These are phyloP conservation scores for Gelatoporia subvermispora DNA, from an alignment of 768 basidiomycete genomes.

Conservation along the genomic window DNA sequence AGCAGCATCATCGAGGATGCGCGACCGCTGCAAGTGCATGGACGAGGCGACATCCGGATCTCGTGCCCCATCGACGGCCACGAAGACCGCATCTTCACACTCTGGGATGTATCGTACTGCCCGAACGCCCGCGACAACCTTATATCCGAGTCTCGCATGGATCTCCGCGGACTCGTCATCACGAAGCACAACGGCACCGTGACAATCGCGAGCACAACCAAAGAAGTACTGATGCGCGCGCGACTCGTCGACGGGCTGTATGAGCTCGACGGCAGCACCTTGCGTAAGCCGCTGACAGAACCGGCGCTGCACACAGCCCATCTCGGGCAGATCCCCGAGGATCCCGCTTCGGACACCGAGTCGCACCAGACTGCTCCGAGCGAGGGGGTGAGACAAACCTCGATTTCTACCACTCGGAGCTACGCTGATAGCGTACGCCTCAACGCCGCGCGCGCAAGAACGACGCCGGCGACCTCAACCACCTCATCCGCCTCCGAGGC, in stretches of 20 bases:
- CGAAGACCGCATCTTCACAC: neutral
- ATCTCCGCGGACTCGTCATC: neutral
- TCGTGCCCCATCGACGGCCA: neutral
- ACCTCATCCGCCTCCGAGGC: too few species aligned
- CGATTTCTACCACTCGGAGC: neutral
- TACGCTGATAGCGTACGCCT: neutral
- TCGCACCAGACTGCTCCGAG: neutral
- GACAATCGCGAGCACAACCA: neutral
- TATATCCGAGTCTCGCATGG: neutral
- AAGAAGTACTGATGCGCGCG: too few species aligned
- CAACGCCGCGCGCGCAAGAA: too few species aligned
- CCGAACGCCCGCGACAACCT: neutral
- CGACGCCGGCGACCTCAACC: too few species aligned
- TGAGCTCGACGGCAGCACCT: too few species aligned
- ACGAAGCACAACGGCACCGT: neutral
- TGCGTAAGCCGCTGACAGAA: too few species aligned
- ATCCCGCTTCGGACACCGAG: too few species aligned
- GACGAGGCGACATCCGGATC: too few species aligned
- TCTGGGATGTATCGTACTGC: neutral
- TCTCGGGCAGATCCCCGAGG: neutral
- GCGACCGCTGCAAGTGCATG: neutral
- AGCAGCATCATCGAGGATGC: neutral
- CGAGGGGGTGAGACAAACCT: neutral
- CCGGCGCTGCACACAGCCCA: too few species aligned
- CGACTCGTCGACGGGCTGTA: too few species aligned